These are phyloP conservation scores for Agaricales sp. DNA, from an alignment of 1,284 basidiomycete genomes.

Conservation along the genomic window DNA sequence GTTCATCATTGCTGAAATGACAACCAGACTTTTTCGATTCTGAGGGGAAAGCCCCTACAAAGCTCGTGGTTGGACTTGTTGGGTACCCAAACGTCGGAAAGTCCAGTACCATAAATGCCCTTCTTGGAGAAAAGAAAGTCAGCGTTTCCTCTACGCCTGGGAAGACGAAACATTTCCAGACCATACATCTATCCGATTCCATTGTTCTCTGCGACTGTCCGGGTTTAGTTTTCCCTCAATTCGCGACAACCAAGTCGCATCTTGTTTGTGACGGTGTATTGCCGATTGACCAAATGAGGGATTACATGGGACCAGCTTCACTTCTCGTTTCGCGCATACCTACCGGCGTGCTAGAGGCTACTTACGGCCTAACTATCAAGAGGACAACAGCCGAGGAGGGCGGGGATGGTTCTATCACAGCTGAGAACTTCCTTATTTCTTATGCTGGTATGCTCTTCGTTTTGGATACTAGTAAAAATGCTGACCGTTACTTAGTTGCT, in stretches of 20 bases:
- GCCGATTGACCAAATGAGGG: constrained; percentile 96
- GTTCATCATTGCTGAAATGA: constrained; percentile 2
- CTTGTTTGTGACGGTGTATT: constrained; percentile 95
- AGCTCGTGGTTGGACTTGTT: constrained; percentile 86
- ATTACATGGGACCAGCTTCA: constrained; percentile 82
- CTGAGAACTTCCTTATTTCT: constrained; percentile 78
- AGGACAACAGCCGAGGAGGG: constrained; percentile 71
- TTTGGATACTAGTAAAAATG: constrained; percentile 1
- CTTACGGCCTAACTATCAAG: constrained; percentile 81
- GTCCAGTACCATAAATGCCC: constrained; percentile 93
- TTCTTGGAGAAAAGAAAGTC: constrained; percentile 94
- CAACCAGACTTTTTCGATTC: constrained; percentile 53
- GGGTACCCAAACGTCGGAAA: constrained; percentile 99
- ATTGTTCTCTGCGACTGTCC: constrained; percentile 98
- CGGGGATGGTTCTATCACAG: constrained; percentile 69
- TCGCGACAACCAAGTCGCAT: constrained; percentile 92
- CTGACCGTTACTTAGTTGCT: constrained; percentile 49
- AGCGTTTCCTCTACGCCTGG: constrained; percentile 96
- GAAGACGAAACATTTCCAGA: constrained; percentile 99
- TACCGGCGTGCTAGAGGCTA: constrained; percentile 78
- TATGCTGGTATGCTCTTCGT: constrained; percentile 74
- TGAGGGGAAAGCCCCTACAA: constrained; percentile 51
- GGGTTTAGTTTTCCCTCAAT: constrained; percentile 97
- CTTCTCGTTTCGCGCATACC: constrained; percentile 80
- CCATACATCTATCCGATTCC: constrained; percentile 81